phyloP scores from a whole-genome alignment of 345 rosid genomes.

The Eucalyptus albens region DNA sequence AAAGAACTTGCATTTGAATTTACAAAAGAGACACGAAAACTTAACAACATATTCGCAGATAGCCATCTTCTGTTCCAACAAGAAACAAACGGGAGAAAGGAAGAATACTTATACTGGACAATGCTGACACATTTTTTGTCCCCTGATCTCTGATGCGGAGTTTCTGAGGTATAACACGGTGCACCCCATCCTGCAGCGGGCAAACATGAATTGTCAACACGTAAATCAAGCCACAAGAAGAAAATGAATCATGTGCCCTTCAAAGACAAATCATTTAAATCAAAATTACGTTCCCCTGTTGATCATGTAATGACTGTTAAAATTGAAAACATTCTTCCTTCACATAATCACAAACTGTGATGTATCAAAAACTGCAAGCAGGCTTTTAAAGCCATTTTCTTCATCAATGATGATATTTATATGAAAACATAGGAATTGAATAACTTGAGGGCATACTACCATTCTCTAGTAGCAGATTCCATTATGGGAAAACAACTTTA shows the following conservation, averaged over 20 bases:
- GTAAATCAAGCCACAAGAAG: not conserved
- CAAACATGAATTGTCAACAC: not conserved
- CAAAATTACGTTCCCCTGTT: not conserved
- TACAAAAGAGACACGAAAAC: not conserved
- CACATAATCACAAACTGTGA: not conserved
- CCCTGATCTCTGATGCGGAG: conserved; percentile 46
- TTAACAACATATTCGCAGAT: conserved; percentile 67
- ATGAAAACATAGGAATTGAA: not conserved
- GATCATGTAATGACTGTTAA: not conserved
- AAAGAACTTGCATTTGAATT: not conserved
- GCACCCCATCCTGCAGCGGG: conserved; percentile 48
- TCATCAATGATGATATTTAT: not conserved
- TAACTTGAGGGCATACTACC: not conserved
- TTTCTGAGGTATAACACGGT: conserved; percentile 54
- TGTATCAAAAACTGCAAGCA: not conserved
- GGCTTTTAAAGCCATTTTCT: not conserved
- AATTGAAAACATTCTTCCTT: not conserved
- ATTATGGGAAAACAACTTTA: not conserved
- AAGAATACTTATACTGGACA: conserved; percentile 66
- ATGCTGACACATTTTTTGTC: conserved; percentile 40
- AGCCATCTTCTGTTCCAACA: conserved; percentile 85
- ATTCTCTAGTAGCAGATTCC: not conserved
- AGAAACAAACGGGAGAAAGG: conserved; percentile 71
- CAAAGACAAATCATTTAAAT: not conserved
- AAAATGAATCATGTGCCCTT: not conserved